A percentile compares a stretch with the other conserved stretches of the same genome.
Conservation (phyloP, 139 green algal genomes). For the Picochlorum sp. region DNA sequence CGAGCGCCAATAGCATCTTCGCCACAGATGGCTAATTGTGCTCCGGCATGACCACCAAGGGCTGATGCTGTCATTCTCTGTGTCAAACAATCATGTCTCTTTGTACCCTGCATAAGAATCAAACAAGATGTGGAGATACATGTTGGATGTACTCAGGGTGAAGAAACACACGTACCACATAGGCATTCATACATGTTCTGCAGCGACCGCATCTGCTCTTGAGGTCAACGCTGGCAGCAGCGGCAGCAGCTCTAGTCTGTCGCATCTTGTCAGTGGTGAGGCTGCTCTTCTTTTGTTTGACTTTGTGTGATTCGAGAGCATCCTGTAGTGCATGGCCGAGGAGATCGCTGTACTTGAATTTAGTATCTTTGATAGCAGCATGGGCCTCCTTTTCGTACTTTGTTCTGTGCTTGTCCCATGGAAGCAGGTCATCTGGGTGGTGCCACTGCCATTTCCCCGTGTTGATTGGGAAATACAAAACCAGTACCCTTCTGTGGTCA, state of each 20-base stretch:
- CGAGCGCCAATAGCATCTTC: conserved; percentile 52
- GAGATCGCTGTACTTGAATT: conserved; percentile 24
- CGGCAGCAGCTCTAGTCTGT: conserved; percentile 30
- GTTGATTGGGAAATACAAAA: conserved; percentile 16
- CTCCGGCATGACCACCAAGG: conserved; percentile 43
- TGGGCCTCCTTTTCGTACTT: conserved; percentile 23
- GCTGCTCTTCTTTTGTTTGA: conserved; percentile 18
- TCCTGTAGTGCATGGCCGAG: conserved; percentile 28
- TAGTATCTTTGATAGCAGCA: conserved; percentile 14
- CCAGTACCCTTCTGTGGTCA: conserved; percentile 13
- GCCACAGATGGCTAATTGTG: conserved; percentile 50
- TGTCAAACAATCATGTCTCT: conserved; percentile 55
- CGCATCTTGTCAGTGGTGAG: conserved; percentile 25
- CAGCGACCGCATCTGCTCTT: conserved; percentile 42
- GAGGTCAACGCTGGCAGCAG: conserved; percentile 33
- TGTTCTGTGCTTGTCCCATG: conserved; percentile 24
- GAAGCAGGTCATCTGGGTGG: conserved; percentile 17
- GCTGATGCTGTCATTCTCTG: conserved; percentile 59
- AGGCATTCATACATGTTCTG: conserved; percentile 41
- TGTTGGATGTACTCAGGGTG: not conserved
- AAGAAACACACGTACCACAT: too few relatives aligned
- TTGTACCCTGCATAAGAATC: conserved; percentile 3
- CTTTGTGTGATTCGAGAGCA: conserved; percentile 16
- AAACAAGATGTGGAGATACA: too few relatives aligned
- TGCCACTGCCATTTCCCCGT: conserved; percentile 26